A percentile compares a stretch with the other conserved stretches of the same genome.
These are phyloP conservation scores for Cutaneotrichosporon spelunceum DNA, from an alignment of 1,284 basidiomycete species.

Conservation along the genomic window DNA sequence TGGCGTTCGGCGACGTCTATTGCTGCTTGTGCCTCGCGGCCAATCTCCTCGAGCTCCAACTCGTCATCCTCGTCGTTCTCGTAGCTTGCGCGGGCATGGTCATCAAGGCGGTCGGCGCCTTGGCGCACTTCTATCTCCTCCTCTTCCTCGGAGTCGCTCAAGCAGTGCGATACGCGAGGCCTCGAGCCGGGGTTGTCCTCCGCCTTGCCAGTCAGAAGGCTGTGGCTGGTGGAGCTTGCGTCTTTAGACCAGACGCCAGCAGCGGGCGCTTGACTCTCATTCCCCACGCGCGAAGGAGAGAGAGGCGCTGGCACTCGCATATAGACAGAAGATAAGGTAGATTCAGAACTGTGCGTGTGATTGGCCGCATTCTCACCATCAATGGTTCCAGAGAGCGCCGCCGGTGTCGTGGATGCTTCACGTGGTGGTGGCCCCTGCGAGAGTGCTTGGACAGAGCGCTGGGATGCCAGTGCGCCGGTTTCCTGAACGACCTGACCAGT, in stretches of 20 bases:
- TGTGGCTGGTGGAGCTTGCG: not conserved
- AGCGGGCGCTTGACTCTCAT: not conserved
- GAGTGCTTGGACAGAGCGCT: slow-evolving; percentile 2
- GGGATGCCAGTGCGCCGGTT: not conserved
- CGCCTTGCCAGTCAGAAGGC: not conserved
- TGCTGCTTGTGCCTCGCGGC: not conserved
- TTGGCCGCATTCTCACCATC: not conserved
- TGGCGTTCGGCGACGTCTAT: not conserved
- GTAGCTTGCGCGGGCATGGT: too few relatives aligned
- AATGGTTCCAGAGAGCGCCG: not conserved
- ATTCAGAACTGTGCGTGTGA: not conserved
- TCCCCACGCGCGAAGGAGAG: not conserved
- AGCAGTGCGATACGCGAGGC: not conserved
- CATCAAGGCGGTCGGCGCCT: not conserved
- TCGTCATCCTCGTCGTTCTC: not conserved
- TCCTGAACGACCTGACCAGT: not conserved
- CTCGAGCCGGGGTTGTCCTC: not conserved
- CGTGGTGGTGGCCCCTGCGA: not conserved
- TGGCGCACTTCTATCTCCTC: not conserved
- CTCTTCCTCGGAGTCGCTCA: not conserved
- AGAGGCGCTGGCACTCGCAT: not conserved
- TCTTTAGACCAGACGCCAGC: not conserved
- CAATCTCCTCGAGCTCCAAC: not conserved
- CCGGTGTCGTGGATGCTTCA: not conserved
- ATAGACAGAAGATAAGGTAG: not conserved